Base-by-base conservation (phyloP, 1,284 basidiomycete genomes). In the Apiotrichum gracile region DNA sequence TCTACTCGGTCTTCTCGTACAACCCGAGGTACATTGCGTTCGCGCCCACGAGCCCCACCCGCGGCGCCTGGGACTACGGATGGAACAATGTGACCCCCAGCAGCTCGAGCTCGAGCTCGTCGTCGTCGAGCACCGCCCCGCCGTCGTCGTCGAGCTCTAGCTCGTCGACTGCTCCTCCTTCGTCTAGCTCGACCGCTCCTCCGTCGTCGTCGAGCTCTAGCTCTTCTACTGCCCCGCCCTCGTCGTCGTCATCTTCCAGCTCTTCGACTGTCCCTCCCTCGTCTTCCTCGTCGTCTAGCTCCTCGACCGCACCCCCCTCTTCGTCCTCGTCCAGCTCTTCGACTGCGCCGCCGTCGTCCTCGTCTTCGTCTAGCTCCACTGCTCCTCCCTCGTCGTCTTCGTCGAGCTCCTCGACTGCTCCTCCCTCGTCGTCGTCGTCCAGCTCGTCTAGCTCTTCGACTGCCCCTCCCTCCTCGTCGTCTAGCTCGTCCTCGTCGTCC, bases 1-100 rank as follows among this genome's bases (percentile, higher is more conserved):
- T 78, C 31, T 79, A 80, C 65, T 71, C 76, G 10, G 67, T 70
- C 17, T 77, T 70, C 67, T 65, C 75, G 49, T 78, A 75, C 61
- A 70, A 73, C 50, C 77, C 77, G 0, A 52, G 74, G 1, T 68
- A 73, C 0, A 72, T 78, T 42, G 77, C 76, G 4, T 77, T 79
- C 51, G 77, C 77, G 12, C 65, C 63, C 19, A 64, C 77, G 3
- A 55, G 69, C 19, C 13, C 21, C 19, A 17, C 5, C 27, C 43
- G 43, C 43, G 43, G 43, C 9, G 5, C 17, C 9, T 45, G 43
- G 43, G 29, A 33, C 29, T 45, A 45, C 22, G 43, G 43, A 33
- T 45, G 43, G 43, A 21, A 14, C 9, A n/a, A 14, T 4, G 26
- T 10, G 21, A 22, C 39, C 14, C 19, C 21, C 13, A 10, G 5